phyloP scores from a whole-genome alignment of 257 asterid species.

The Nicotiana knightiana region DNA sequence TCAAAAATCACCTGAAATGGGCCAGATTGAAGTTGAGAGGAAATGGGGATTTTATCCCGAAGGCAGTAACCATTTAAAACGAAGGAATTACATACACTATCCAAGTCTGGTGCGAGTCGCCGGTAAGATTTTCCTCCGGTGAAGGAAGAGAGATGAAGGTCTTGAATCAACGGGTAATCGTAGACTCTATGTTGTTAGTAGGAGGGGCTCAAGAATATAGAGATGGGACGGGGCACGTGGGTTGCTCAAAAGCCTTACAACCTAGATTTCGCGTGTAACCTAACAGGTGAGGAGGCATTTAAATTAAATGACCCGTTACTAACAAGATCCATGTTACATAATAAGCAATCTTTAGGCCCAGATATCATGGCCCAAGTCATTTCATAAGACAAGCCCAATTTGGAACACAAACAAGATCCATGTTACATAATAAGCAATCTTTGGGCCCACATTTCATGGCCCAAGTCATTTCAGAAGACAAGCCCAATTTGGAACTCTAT shows the following conservation, averaged over 20 bases:
- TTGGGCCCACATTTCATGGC: no score
- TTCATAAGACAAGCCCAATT: no score
- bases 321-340: no score
- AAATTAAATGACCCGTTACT: no score
- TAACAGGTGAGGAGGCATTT: no score
- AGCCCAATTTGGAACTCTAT: no score
- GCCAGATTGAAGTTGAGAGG: background rate
- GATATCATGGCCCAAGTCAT: no score
- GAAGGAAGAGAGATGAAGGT: background rate
- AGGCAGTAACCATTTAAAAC: background rate
- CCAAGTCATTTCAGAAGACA: no score
- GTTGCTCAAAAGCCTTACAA: background rate
- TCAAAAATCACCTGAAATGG: background rate
- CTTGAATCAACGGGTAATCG: background rate
- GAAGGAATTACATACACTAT: background rate
- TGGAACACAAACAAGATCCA: no score
- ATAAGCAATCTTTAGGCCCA: no score
- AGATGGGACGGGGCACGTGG: background rate
- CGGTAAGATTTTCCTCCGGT: background rate
- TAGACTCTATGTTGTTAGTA: background rate
- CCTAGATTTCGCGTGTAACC: background rate
- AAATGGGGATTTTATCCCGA: background rate
- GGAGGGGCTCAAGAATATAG: background rate
- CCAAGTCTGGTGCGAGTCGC: background rate
- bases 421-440: no score